A percentile compares a stretch with the other conserved stretches of the same genome.
Evolutionary conservation across 139 green algal genomes (phyloP).

Genomic region (Closterium sp.): DNA sequence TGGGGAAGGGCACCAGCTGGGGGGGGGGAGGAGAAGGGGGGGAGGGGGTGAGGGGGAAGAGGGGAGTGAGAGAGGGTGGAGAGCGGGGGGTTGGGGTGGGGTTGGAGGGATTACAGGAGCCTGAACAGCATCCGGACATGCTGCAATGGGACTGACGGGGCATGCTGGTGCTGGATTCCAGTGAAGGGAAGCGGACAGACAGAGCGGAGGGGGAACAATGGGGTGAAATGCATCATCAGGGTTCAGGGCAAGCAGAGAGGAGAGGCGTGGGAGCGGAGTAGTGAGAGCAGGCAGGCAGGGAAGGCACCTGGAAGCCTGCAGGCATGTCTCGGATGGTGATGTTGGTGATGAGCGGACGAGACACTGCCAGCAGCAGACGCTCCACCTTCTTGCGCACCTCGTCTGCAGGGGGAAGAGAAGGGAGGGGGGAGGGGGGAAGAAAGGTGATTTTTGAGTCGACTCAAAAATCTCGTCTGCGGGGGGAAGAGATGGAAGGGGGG

Average conservation of each 20-base stretch:
- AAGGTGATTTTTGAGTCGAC: too few relatives aligned
- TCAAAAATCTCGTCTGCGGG: background rate
- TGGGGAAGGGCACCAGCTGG: conserved; percentile 6
- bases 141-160: too few relatives aligned
- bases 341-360: conserved; percentile 5
- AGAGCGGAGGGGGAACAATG: too few relatives aligned
- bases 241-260: background rate
- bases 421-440: too few relatives aligned
- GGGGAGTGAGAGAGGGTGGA: background rate
- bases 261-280: background rate
- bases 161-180: too few relatives aligned
- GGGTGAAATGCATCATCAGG: too few relatives aligned
- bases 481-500: too few relatives aligned
- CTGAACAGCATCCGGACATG: background rate
- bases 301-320: background rate
- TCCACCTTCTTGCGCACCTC: conserved; percentile 2
- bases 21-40: background rate
- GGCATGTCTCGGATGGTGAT: conserved; percentile 3
- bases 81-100: background rate
- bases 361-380: background rate
- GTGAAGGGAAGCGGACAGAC: background rate
- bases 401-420: background rate
- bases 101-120: background rate
- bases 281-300: background rate
- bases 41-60: background rate